Evolutionary conservation across 345 rosid genomes (phyloP).

Genomic region (Mallotus nudiflorus): DNA sequence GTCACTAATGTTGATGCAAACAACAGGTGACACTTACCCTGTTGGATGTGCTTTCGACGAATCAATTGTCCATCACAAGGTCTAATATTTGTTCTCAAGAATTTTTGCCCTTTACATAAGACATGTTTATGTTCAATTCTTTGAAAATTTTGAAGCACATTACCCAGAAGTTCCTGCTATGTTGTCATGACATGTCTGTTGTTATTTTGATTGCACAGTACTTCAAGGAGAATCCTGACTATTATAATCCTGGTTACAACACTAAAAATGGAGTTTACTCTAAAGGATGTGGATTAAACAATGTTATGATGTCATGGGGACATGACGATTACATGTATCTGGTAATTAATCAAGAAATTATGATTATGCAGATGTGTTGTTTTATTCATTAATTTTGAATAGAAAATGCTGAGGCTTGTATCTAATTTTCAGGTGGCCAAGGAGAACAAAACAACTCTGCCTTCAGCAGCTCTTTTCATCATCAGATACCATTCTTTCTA

Average conservation of each 20-base stretch:
- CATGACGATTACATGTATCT: conserved; percentile 76
- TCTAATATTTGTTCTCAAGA: conserved; percentile 9
- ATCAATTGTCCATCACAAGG: conserved; percentile 81
- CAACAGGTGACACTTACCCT: conserved; percentile 73
- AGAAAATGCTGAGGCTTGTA: neutral
- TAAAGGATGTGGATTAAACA: conserved; percentile 56
- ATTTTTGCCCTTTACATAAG: conserved; percentile 1
- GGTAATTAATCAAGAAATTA: conserved; percentile 28
- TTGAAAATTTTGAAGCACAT: neutral
- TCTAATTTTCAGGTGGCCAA: conserved; percentile 50
- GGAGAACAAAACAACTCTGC: conserved; percentile 53
- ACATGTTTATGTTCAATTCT: neutral
- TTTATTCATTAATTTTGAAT: neutral
- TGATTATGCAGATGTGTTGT: neutral
- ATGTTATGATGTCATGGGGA: conserved; percentile 66
- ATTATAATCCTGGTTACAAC: conserved; percentile 47
- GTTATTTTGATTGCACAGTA: conserved; percentile 32
- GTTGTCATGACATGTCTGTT: neutral
- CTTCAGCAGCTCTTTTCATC: conserved; percentile 67
- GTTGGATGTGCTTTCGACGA: conserved; percentile 82
- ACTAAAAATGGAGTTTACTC: conserved; percentile 55
- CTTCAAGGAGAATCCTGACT: conserved; percentile 61
- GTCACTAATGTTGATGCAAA: neutral
- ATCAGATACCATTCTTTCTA: conserved; percentile 71
- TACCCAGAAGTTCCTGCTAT: neutral